Evolutionary conservation across 108 stramenopile genomes (phyloP).

Genomic region (Skeletonema menzelii): DNA sequence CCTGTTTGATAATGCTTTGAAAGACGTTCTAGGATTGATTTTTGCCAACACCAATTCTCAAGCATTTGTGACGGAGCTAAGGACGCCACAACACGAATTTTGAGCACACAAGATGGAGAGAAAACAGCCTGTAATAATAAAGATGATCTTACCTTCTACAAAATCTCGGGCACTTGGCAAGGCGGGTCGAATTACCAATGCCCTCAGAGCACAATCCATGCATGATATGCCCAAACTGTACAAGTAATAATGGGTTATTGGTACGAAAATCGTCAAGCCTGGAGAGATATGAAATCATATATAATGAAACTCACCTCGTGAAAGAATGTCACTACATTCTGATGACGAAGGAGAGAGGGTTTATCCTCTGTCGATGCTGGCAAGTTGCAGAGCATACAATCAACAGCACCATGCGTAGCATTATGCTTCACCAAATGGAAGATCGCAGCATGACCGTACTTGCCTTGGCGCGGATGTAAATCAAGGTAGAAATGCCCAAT

Average conservation of each 20-base stretch:
- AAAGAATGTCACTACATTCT: conserved; percentile 46
- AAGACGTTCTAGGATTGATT: conserved; percentile 33
- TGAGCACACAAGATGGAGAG: too few species aligned
- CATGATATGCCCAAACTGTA: conserved; percentile 44
- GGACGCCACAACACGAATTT: too few species aligned
- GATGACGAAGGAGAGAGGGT: conserved; percentile 35
- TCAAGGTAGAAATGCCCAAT: conserved; percentile 48
- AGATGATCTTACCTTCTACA: too few species aligned
- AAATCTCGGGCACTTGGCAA: conserved; percentile 52
- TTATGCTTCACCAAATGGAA: conserved; percentile 48
- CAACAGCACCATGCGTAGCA: conserved; percentile 34
- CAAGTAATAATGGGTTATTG: background rate
- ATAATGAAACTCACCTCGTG: conserved; percentile 16
- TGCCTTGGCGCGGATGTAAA: conserved; percentile 35
- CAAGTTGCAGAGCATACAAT: conserved; percentile 56
- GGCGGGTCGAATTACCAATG: conserved; percentile 36
- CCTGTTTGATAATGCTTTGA: conserved; percentile 46
- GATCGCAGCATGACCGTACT: conserved; percentile 51
- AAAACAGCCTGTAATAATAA: too few species aligned
- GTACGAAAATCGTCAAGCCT: background rate
- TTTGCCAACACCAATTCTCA: conserved; percentile 50
- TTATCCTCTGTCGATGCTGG: conserved; percentile 39
- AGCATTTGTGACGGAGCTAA: conserved; percentile 51
- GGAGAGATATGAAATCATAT: background rate
- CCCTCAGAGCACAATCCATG: conserved; percentile 41